Evolutionary conservation across 805 yeast species (phyloP).

Genomic region (Saccharomyces eubayanus): DNA sequence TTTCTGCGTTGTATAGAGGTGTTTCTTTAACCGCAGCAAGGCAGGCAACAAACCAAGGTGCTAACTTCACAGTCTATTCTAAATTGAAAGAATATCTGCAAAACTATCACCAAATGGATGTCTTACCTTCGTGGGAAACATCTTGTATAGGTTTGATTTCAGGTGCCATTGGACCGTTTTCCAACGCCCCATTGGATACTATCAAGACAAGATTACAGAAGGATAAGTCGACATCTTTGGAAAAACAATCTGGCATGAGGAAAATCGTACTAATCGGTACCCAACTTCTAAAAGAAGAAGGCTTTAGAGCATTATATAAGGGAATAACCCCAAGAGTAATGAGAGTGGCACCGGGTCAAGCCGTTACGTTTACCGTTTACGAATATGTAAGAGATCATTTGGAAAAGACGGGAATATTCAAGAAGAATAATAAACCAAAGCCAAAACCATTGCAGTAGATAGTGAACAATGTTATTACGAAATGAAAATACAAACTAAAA

Average conservation of each 20-base stretch:
- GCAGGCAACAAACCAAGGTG: constrained; percentile 98
- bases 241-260: constrained; percentile 48
- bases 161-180: constrained; percentile 96
- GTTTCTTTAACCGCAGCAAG: constrained; percentile 93
- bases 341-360: constrained; percentile 99
- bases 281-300: constrained; percentile 81
- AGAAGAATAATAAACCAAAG: constrained; percentile 7
- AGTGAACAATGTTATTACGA: constrained; percentile 1
- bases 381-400: constrained; percentile 72
- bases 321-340: constrained; percentile 98
- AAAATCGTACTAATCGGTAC: constrained; percentile 75
- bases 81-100: constrained; percentile 66
- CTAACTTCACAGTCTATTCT: constrained; percentile 91
- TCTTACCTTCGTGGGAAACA: constrained; percentile 89
- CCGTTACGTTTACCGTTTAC: constrained; percentile 94
- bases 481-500: background rate
- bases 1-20: constrained; percentile 83
- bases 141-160: constrained; percentile 82
- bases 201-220: constrained; percentile 95
- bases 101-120: constrained; percentile 45
- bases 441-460: constrained; percentile 5
- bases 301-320: constrained; percentile 79
- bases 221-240: constrained; percentile 55
- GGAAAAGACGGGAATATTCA: constrained; percentile 32
- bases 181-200: constrained; percentile 95